These are phyloP conservation scores for Cicer pinnatifidum DNA, from an alignment of 306 rosid species.

Conservation along the genomic window DNA sequence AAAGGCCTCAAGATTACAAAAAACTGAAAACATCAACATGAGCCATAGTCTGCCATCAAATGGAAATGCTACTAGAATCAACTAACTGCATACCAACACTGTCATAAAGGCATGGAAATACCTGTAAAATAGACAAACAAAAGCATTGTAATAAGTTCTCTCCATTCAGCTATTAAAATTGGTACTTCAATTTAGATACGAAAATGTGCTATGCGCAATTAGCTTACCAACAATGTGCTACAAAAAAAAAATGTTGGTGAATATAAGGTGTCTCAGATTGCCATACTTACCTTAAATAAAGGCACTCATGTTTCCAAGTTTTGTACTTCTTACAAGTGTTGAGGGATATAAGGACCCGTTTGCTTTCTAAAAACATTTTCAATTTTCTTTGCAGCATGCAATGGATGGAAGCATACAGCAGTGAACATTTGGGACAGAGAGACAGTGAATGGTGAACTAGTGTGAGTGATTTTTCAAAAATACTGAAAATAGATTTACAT, in stretches of 20 bases:
- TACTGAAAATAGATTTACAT: not conserved
- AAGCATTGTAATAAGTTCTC: slow-evolving; percentile 33
- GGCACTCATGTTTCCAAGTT: not conserved
- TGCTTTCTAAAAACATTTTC: not conserved
- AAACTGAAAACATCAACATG: slow-evolving; percentile 41
- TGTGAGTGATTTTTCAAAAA: not conserved
- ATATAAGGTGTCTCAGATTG: not conserved
- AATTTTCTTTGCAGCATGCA: not conserved
- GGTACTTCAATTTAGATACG: slow-evolving; percentile 18
- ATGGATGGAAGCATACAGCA: not conserved
- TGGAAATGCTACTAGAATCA: slow-evolving; percentile 43
- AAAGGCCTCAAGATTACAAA: slow-evolving; percentile 41
- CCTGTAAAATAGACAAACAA: slow-evolving; percentile 62
- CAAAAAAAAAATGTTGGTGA: slow-evolving; percentile 15
- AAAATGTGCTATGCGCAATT: not conserved
- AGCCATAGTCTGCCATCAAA: slow-evolving; percentile 44
- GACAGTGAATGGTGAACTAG: not conserved
- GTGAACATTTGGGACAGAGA: not conserved
- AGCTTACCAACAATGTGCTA: not conserved
- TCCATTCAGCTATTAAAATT: not conserved
- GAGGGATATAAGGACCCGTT: not conserved
- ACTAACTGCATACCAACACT: slow-evolving; percentile 24
- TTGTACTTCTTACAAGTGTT: slow-evolving; percentile 18
- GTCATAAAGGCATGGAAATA: slow-evolving; percentile 97
- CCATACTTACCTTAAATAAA: not conserved